Evolutionary conservation across 1,284 basidiomycete genomes (phyloP).

Genomic region (Boletellus deceptivus): DNA sequence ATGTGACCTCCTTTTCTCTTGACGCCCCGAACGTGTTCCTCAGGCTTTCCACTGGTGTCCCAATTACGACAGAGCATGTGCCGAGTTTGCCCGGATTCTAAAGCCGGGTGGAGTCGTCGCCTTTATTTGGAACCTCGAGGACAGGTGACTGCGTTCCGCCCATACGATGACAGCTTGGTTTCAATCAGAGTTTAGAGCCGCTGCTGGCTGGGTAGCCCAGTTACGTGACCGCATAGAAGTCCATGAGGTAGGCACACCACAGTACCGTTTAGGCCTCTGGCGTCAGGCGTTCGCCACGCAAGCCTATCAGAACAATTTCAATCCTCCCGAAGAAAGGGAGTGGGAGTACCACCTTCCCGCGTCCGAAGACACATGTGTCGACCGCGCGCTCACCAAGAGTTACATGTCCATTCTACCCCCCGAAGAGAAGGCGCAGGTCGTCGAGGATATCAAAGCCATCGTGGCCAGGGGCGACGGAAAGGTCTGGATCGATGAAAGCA

Average conservation of each 20-base stretch:
- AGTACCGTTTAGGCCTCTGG: conserved; percentile 73
- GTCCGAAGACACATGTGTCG: conserved; percentile 50
- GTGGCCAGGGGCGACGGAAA: conserved; percentile 44
- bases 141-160: conserved; percentile 44
- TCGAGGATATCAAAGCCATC: conserved; percentile 47
- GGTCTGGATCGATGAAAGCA: conserved; percentile 47
- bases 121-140: conserved; percentile 79
- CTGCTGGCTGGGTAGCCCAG: conserved; percentile 65
- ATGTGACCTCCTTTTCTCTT: neutral
- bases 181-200: conserved; percentile 41
- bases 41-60: conserved; percentile 85
- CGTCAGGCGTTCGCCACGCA: conserved; percentile 57
- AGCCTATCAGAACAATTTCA: conserved; percentile 53
- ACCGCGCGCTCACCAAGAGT: conserved; percentile 70
- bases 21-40: neutral
- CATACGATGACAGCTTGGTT: too few relatives aligned
- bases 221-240: conserved; percentile 62
- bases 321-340: conserved; percentile 50
- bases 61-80: conserved; percentile 60
- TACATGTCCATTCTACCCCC: conserved; percentile 62
- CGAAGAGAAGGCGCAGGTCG: conserved; percentile 52
- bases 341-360: conserved; percentile 50
- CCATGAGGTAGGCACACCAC: conserved; percentile 68
- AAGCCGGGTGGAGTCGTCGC: conserved; percentile 64
- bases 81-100: conserved; percentile 69